Evolutionary conservation across 371 early-diverging fungal species (phyloP).

Genomic region (Mortierella sp.): DNA sequence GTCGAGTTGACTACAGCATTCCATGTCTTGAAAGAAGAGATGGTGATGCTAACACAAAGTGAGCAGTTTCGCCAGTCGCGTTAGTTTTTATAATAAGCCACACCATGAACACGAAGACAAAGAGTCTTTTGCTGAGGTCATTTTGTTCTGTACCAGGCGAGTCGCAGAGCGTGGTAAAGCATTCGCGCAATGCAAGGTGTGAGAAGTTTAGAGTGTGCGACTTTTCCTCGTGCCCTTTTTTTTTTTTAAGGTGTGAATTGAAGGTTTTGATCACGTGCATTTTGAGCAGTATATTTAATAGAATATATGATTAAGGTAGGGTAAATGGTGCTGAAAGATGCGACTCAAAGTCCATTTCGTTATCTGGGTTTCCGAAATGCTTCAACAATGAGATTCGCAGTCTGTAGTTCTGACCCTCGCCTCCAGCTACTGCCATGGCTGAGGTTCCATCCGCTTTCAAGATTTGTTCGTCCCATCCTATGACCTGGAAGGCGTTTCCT

Average conservation of each 20-base stretch:
- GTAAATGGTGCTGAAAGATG: slow-evolving; percentile 42
- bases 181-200: slow-evolving; percentile 18
- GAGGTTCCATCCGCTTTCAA: slow-evolving; percentile 24
- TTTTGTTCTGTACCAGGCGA: slow-evolving; percentile 33
- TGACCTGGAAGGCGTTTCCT: slow-evolving; percentile 51
- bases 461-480: slow-evolving; percentile 42
- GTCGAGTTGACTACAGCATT: slow-evolving; percentile 38
- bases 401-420: slow-evolving; percentile 10
- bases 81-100: neutral
- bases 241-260: too few species aligned
- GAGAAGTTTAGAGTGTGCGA: too few species aligned
- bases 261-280: too few species aligned
- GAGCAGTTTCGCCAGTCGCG: neutral
- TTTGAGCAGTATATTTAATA: too few species aligned
- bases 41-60: slow-evolving; percentile 26
- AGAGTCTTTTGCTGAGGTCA: neutral
- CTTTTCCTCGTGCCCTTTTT: too few species aligned
- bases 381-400: slow-evolving; percentile 44
- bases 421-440: neutral
- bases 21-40: slow-evolving; percentile 54
- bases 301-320: neutral
- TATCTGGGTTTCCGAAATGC: slow-evolving; percentile 42
- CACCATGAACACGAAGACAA: neutral
- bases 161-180: slow-evolving; percentile 42
- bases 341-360: slow-evolving; percentile 47